Base-by-base conservation (phyloP, 148 eudicot genomes). In the Chenopodium formosanum region DNA sequence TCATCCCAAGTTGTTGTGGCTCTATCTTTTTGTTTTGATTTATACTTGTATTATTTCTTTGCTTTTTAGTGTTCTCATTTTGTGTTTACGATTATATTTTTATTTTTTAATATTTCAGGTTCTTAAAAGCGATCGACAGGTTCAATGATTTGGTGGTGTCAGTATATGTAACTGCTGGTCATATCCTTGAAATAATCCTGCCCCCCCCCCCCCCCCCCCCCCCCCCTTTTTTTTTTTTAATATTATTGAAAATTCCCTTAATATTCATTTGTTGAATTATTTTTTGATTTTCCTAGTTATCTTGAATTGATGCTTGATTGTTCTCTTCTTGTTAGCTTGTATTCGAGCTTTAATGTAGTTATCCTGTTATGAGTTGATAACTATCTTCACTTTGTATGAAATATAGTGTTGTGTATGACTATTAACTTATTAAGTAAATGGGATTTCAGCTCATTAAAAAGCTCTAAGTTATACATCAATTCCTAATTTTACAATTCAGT, bases 131-230 rank as follows among this genome's bases (percentile, higher is more conserved):
- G 80, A 91, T 97, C 66, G 99, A 97, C 87, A 89, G 97, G 87
- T 97, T 94, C 93, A 94, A 92, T 50, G 98, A 94, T 86, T 79
- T 92, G 91, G 95, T 90, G 84, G 99, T 97, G 48, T 97, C 99
- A 7, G 98, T 97, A 19, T 97, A 97, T 81, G 98, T 97, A 63
- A 97, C 99, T 78, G 98, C 98, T 37, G 99, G 98, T 90, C 97
- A 97, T 97, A 97, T 97, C 99, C 99, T 94, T 82, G 22, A 75
- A 84, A 34, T 34, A 34, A 23, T 23, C 23, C 23, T 23, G 23
- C 3, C 5, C 37, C 37, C 37, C 5, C 2, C 5, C 4, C 3
- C 2, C 5, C 4, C 3, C 31, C 31, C 31, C 1, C 31, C 1
- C 1, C 1, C 31, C 1, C 1, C 1, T 29, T 29, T 29, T 29